Evolutionary conservation across 2,329 filamentous ascomycete genomes (phyloP).

Genomic region (Cladosporium oxysporum): DNA sequence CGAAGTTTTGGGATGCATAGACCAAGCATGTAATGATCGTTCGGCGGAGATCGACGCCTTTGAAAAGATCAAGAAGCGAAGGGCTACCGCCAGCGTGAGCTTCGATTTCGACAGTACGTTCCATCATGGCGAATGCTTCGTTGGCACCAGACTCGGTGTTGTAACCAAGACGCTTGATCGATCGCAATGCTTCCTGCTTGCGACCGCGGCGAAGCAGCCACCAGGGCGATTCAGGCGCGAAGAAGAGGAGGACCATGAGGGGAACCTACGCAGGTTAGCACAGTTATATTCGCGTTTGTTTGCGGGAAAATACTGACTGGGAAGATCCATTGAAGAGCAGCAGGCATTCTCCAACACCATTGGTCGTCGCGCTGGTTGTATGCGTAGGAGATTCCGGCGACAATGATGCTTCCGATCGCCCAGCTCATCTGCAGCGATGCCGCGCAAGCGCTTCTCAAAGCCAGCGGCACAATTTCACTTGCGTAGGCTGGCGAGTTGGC

Average conservation of each 20-base stretch:
- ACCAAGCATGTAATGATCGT: constrained; percentile 68
- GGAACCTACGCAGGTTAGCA: constrained; percentile 40
- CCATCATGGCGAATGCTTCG: constrained; percentile 89
- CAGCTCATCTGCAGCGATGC: constrained; percentile 78
- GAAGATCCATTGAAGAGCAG: constrained; percentile 78
- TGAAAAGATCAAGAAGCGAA: constrained; percentile 81
- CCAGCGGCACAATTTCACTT: constrained; percentile 67
- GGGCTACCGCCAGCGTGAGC: constrained; percentile 72
- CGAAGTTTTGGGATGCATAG: constrained; percentile 52
- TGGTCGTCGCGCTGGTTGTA: constrained; percentile 66
- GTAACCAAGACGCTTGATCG: constrained; percentile 67
- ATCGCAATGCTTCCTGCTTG: constrained; percentile 64
- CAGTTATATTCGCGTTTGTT: constrained; percentile 44
- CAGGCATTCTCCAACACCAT: constrained; percentile 71
- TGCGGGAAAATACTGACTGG: constrained; percentile 46
- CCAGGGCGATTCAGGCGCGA: constrained; percentile 65
- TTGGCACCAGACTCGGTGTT: constrained; percentile 72
- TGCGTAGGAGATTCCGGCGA: constrained; percentile 68
- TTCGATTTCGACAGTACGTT: constrained; percentile 81
- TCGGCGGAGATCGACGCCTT: constrained; percentile 72
- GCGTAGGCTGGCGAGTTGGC: constrained; percentile 61
- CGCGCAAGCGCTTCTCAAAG: constrained; percentile 69
- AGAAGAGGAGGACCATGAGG: constrained; percentile 64
- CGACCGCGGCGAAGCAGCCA: constrained; percentile 70
- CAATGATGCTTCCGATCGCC: constrained; percentile 75